Evolutionary conservation across 1,284 basidiomycete species (phyloP), one percentile per base, ranked within the genome.

Genomic region (Ustanciosporium gigantosporum): DNA sequence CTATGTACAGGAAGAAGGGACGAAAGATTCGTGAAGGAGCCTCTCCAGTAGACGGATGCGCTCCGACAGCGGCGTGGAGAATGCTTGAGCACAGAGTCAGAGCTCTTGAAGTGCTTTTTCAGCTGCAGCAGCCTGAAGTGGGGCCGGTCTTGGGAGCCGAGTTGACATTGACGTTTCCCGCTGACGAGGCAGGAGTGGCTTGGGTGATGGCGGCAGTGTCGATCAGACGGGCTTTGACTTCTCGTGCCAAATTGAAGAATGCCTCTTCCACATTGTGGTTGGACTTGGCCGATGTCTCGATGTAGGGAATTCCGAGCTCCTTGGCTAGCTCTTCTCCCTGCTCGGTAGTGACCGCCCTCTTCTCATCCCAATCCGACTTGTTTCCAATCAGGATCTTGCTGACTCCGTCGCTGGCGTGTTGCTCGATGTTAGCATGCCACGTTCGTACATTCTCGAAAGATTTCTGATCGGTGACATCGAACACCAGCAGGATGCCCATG

Each of bases 361-460:
- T 97, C 81, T 97, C 94, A 46, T 88, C 87, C 92, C 93, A 96
- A 80, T 99, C 95, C 52, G 89, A 95, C 82, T 99, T 99, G 84
- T 98, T 98, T 41, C 95, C 95, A 61, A 98, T 90, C 47, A 98
- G 86, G 60, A 98, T 91, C 86, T 97, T 98, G 85, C 96, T 96
- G 57, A 98, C 95, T 27, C 91, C 93, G 72, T 97, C 91, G 4
- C 92, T 95, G 21, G 95, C 95, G 79, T 98, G 94, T 80, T 98
- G 94, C 81, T 98, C 94, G 67, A 98, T 93, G 80, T 97, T 97
- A 35, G 89, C 82, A 81, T 97, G 91, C 95, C 95, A 98, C 73
- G 92, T 96, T 70, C 93, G 90, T 79, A 98, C 94, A 82, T 98
- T 97, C 79, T 91, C 89, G 82, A 98, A 99, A 21, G 91, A 95